Percentiles rank a stretch among this genome's conserved stretches.
Conservation (phyloP, 352 stramenopile species). For the Pythium sukuiense region DNA sequence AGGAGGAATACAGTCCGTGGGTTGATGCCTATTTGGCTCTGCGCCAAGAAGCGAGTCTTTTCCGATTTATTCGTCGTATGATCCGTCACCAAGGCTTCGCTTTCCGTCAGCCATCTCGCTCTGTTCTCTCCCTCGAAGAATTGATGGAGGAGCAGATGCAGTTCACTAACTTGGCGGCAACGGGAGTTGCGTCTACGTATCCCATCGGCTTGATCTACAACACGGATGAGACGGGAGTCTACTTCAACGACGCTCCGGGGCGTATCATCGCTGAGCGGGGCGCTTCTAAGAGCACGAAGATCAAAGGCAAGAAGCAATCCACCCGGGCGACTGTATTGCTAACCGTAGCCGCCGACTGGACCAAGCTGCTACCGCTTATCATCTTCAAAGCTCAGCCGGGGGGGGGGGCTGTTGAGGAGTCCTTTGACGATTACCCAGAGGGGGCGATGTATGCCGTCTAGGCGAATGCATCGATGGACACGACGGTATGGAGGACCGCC, state of each 20-base stretch:
- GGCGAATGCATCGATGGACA: slow-evolving; percentile 33
- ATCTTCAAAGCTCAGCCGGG: slow-evolving; percentile 26
- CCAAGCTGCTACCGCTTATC: slow-evolving; percentile 24
- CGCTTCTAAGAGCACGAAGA: slow-evolving; percentile 27
- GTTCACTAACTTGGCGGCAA: slow-evolving; percentile 5
- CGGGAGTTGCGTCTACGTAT: slow-evolving; percentile 10
- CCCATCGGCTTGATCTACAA: slow-evolving; percentile 17
- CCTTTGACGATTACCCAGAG: slow-evolving; percentile 14
- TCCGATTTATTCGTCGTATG: slow-evolving; percentile 18
- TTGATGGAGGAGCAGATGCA: slow-evolving; percentile 17
- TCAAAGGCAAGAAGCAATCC: slow-evolving; percentile 33
- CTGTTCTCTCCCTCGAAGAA: slow-evolving; percentile 15
- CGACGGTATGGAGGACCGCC: no score
- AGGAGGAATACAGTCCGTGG: slow-evolving; percentile 22
- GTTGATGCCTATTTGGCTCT: slow-evolving; percentile 15
- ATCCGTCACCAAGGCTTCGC: slow-evolving; percentile 21
- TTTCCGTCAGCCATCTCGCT: slow-evolving; percentile 22
- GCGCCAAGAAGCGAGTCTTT: slow-evolving; percentile 14
- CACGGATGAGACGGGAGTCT: slow-evolving; percentile 25
- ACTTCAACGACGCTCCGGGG: slow-evolving; percentile 20
- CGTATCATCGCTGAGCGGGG: slow-evolving; percentile 23
- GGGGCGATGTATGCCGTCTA: slow-evolving; percentile 23
- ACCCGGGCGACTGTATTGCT: slow-evolving; percentile 25
- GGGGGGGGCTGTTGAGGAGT: slow-evolving; percentile 20
- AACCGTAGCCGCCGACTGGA: slow-evolving; percentile 13